Percentiles rank a stretch among this genome's conserved stretches.
Evolutionary conservation across 306 rosid genomes (phyloP).

Genomic region (Malus asiatica): DNA sequence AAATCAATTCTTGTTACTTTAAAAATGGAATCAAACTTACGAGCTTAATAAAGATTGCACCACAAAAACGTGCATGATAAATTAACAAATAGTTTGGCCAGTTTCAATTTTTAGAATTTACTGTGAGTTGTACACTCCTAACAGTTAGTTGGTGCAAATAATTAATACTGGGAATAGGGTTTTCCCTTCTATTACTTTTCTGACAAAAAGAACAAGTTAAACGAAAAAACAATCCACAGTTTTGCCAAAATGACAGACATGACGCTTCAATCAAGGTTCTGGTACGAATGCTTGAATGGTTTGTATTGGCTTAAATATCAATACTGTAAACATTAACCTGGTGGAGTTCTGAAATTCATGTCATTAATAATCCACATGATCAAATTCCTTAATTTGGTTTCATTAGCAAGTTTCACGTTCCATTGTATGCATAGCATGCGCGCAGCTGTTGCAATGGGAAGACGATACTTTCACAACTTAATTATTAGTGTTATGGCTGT

Average conservation of each 20-base stretch:
- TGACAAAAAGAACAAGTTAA: not conserved
- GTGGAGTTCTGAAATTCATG: not conserved
- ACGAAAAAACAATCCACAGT: constrained; percentile 7
- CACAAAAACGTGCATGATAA: not conserved
- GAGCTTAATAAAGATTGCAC: not conserved
- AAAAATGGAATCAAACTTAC: too few species aligned
- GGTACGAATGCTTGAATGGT: not conserved
- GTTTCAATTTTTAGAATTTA: not conserved
- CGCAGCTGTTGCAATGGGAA: not conserved
- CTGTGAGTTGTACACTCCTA: not conserved
- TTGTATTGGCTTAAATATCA: not conserved
- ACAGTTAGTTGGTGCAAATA: not conserved
- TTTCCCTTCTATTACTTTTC: not conserved
- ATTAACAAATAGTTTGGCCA: not conserved
- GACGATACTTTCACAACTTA: not conserved
- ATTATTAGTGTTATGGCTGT: too few species aligned
- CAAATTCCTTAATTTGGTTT: not conserved
- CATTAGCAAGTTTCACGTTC: not conserved
- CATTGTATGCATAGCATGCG: not conserved
- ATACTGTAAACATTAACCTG: not conserved
- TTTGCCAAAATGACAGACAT: constrained; percentile 36
- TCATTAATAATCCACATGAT: constrained; percentile 4
- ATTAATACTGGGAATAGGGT: not conserved
- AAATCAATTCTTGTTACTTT: not conserved
- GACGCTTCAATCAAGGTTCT: constrained; percentile 28